Evolutionary conservation across 2,329 filamentous ascomycete species (phyloP).

Genomic region (Hypoxylon sp.): DNA sequence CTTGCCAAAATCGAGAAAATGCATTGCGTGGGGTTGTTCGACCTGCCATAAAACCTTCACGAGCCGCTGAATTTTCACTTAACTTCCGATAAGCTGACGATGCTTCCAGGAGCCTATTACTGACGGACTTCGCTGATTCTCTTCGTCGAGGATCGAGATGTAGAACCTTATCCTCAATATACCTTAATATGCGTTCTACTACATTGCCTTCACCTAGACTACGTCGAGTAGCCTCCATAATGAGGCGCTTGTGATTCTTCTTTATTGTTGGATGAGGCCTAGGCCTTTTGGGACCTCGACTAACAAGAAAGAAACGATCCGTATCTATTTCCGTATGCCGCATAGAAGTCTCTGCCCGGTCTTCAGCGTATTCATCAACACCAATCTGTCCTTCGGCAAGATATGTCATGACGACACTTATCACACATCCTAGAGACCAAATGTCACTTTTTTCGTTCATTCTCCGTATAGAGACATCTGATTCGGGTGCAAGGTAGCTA

Average conservation of each 20-base stretch:
- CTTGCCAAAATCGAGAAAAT: no score
- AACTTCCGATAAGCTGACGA: constrained; percentile 9
- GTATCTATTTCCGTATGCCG: neutral
- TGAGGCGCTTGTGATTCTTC: constrained; percentile 17
- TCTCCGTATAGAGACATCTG: constrained; percentile 42
- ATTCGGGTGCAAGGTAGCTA: constrained; percentile 59
- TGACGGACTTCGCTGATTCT: constrained; percentile 17
- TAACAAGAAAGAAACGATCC: constrained; percentile 21
- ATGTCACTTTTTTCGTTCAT: constrained; percentile 58
- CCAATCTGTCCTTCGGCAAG: constrained; percentile 53
- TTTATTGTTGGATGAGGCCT: constrained; percentile 26
- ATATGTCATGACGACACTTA: constrained; percentile 59
- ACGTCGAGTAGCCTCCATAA: constrained; percentile 4
- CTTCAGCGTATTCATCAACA: constrained; percentile 40
- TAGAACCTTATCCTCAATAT: constrained; percentile 23
- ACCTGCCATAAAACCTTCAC: neutral
- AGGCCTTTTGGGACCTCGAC: neutral
- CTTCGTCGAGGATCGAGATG: constrained; percentile 16
- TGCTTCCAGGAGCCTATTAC: constrained; percentile 11
- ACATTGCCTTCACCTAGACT: constrained; percentile 6
- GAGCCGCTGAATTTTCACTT: neutral
- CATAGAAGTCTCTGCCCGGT: constrained; percentile 5
- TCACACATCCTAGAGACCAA: constrained; percentile 60
- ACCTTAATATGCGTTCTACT: constrained; percentile 7
- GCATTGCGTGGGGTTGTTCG: no score